These are phyloP conservation scores for Umbellularia californica DNA, from an alignment of 164 flowering plant genomes.

Conservation along the genomic window DNA sequence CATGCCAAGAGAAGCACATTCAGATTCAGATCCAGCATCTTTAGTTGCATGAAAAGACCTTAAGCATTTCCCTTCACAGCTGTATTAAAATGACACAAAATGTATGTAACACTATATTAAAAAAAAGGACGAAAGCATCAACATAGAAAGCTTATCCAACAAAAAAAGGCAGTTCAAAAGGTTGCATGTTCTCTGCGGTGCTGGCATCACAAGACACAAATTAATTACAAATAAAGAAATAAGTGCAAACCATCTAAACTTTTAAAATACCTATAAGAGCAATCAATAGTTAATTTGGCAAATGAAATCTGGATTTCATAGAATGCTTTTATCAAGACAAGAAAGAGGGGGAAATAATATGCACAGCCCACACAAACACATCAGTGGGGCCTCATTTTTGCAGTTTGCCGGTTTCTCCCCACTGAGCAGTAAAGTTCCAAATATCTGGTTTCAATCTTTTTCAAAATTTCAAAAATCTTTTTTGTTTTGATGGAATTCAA, in stretches of 20 bases:
- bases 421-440: too few species aligned
- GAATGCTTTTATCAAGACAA: too few species aligned
- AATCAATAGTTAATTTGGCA: too few species aligned
- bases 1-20: constrained; percentile 58
- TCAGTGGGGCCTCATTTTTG: too few species aligned
- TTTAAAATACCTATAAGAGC: background rate
- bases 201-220: background rate
- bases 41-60: constrained; percentile 79
- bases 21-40: constrained; percentile 46
- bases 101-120: background rate
- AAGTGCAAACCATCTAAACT: background rate
- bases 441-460: too few species aligned
- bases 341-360: too few species aligned
- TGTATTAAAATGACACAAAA: constrained; percentile 17
- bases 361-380: too few species aligned
- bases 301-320: too few species aligned
- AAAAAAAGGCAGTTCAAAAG: too few species aligned
- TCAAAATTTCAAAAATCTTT: too few species aligned
- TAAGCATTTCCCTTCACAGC: constrained; percentile 86
- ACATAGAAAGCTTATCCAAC: background rate
- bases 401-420: too few species aligned
- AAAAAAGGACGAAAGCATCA: background rate
- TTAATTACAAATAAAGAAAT: background rate
- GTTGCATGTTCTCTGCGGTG: background rate
- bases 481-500: too few species aligned